These are phyloP conservation scores for Gaeumannomyces tritici DNA, from an alignment of 2,329 filamentous ascomycete genomes.

Conservation along the genomic window DNA sequence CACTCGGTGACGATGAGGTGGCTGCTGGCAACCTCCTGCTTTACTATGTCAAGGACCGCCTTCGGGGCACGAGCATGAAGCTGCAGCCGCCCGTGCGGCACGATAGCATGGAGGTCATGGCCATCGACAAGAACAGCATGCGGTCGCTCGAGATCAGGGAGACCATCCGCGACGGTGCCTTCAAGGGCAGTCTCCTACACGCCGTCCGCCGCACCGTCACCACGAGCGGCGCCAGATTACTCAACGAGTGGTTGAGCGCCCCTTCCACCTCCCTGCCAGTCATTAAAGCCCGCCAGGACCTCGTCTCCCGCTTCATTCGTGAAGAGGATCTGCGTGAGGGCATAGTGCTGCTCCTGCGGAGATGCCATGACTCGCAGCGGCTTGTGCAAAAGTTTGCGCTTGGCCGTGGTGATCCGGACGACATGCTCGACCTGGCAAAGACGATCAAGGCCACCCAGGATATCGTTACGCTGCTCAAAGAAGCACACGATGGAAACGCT, in stretches of 20 bases:
- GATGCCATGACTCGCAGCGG: slow-evolving; percentile 77
- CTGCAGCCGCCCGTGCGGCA: slow-evolving; percentile 74
- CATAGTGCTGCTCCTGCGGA: slow-evolving; percentile 57
- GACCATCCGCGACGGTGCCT: slow-evolving; percentile 71
- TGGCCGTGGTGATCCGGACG: slow-evolving; percentile 84
- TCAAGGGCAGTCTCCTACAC: slow-evolving; percentile 79
- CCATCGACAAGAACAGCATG: slow-evolving; percentile 85
- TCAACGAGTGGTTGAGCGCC: slow-evolving; percentile 74
- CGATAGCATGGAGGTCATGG: slow-evolving; percentile 69
- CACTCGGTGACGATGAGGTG: slow-evolving; percentile 62
- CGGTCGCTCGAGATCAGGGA: slow-evolving; percentile 80
- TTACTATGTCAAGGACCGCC: slow-evolving; percentile 69
- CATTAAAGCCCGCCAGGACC: slow-evolving; percentile 71
- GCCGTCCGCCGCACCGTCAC: slow-evolving; percentile 85
- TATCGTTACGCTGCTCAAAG: slow-evolving; percentile 41
- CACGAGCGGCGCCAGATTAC: slow-evolving; percentile 76
- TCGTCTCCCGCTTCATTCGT: slow-evolving; percentile 67
- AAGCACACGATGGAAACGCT: slow-evolving; percentile 9
- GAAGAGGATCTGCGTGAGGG: slow-evolving; percentile 60
- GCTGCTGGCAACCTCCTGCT: slow-evolving; percentile 72
- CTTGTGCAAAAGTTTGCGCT: slow-evolving; percentile 91
- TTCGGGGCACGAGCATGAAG: slow-evolving; percentile 70
- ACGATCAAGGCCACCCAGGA: slow-evolving; percentile 69
- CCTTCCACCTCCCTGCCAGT: slow-evolving; percentile 78
- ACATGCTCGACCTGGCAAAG: slow-evolving; percentile 72